Evolutionary conservation across 2,329 filamentous ascomycete genomes (phyloP), one percentile per base, ranked within the genome.

Genomic region (Diaporthe vaccinii): DNA sequence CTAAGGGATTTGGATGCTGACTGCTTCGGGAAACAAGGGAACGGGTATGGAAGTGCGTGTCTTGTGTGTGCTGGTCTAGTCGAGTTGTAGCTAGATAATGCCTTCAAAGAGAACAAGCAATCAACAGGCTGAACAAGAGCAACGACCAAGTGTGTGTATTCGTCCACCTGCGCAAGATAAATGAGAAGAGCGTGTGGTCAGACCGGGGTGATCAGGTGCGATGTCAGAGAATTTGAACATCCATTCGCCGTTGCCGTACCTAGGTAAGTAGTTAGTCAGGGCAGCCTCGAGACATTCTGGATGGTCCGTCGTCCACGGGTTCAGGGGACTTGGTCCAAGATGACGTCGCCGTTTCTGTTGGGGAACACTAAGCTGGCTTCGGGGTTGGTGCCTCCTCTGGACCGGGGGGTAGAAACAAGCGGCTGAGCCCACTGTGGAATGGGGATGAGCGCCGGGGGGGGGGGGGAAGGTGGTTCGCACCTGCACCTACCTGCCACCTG

Each of bases 331-430:
- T 9, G 12, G 20, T 22, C 7, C 39, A 4, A 55, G n/a, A 69
- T 69, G 65, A 69, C 65, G 65, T 69, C 65, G 65, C 15, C 46
- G 12, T 20, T 69, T 69, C 65, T 39, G 49, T 55, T 69, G 65
- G 65, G 65, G 65, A 31, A 69, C 41, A 22, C 62, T 36, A 51
- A 51, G 22, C 31, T 36, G 25, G 25, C 15, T 34, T 28, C 14
- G 53, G 53, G 25, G 25, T 20, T 20, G 25, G 25, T 49, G 44
- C 20, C 7, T 49, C 17, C 44, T 17, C 44, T 49, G 44, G 22
- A 22, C 8, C 34, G 34, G 44, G 39, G 36, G 36, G 36, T 39
- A 10, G 58, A 41, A 41, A 17, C 58, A 41, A 41, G 36, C 34
- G 36, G 12, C 36, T 8, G 34, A 61, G 58, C 36, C 59, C 59